phyloP scores from a whole-genome alignment of 768 basidiomycete genomes.

The Favolaschia claudopus region DNA sequence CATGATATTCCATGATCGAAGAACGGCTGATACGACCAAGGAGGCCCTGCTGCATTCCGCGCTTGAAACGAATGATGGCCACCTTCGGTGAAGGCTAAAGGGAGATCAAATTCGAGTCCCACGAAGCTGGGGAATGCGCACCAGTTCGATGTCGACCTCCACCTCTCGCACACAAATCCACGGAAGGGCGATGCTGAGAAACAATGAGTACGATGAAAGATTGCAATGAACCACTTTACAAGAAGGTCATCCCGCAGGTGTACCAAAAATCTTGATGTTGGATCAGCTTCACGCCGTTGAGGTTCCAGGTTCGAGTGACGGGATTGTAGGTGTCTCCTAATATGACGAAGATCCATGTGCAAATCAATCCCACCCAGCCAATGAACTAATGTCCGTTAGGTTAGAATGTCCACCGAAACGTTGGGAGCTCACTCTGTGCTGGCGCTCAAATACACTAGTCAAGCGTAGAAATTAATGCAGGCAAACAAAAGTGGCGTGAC shows the following conservation, averaged over 20 bases:
- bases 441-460: conserved; percentile 81
- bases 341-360: conserved; percentile 73
- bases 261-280: conserved; percentile 84
- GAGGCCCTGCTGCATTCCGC: conserved; percentile 87
- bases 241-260: conserved; percentile 72
- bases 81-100: conserved; percentile 79
- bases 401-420: neutral
- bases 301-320: conserved; percentile 62
- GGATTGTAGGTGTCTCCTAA: conserved; percentile 70
- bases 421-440: conserved; percentile 56
- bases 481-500: neutral
- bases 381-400: conserved; percentile 49
- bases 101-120: conserved; percentile 5
- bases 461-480: conserved; percentile 1
- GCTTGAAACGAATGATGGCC: conserved; percentile 78
- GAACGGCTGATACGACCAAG: conserved; percentile 77
- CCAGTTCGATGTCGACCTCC: conserved; percentile 76
- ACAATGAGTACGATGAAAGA: neutral
- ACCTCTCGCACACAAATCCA: conserved; percentile 83
- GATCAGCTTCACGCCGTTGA: conserved; percentile 59
- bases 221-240: conserved; percentile 61
- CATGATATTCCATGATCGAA: conserved; percentile 82
- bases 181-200: conserved; percentile 67
- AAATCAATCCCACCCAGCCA: conserved; percentile 71
- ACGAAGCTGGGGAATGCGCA: conserved; percentile 40